Percentiles rank a stretch among this genome's conserved stretches.
Conservation (phyloP, 148 eudicot species). For the Camellia granthamiana region DNA sequence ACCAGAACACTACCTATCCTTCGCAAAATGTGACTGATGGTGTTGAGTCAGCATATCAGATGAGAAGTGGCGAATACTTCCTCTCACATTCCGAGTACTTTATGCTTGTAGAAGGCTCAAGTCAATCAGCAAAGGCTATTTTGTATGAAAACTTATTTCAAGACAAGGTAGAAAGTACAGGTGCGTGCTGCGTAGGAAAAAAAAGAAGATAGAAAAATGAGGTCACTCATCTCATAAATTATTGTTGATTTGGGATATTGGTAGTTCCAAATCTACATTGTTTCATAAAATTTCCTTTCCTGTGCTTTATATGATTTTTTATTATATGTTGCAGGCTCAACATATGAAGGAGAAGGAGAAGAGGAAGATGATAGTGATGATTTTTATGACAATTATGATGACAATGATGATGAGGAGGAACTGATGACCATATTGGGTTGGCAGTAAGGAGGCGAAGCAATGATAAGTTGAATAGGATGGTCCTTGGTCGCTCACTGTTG, state of each 20-base stretch:
- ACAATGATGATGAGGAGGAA: neutral
- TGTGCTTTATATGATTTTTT: neutral
- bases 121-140: neutral
- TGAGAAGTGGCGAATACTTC: constrained; percentile 3
- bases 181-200: neutral
- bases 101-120: neutral
- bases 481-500: too few relatives aligned
- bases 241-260: neutral
- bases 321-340: neutral
- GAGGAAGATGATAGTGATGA: neutral
- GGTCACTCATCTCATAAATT: neutral
- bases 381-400: neutral
- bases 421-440: constrained; percentile 4
- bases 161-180: neutral
- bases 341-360: neutral
- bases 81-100: constrained; percentile 4
- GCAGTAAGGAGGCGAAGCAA: neutral
- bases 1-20: neutral
- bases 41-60: neutral
- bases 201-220: neutral
- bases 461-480: neutral
- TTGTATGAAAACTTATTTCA: constrained; percentile 1
- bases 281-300: neutral
- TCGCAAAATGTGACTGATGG: neutral
- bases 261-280: too few relatives aligned